Conservation (phyloP, 2,329 filamentous ascomycete species). For the Pseudovirgaria hyperparasitica region DNA sequence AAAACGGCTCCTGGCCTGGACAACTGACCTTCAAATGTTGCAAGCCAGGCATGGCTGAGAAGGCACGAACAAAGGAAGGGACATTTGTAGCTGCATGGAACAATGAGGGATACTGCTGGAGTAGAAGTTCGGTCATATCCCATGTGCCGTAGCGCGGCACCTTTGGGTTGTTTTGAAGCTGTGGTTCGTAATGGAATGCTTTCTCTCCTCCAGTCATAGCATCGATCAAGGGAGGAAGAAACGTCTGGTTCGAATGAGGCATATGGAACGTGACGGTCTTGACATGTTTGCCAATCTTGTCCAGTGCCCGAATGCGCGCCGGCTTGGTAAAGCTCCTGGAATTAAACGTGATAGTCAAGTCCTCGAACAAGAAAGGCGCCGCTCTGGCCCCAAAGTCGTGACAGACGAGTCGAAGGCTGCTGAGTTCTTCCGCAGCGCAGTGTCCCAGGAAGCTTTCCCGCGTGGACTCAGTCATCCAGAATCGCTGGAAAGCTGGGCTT, state of each 20-base stretch:
- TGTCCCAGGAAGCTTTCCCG: constrained; percentile 31
- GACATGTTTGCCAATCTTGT: constrained; percentile 65
- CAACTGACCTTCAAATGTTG: constrained; percentile 65
- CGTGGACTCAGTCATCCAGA: constrained; percentile 36
- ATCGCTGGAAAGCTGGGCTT: constrained; percentile 35
- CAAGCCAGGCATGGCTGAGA: constrained; percentile 56
- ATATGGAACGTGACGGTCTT: constrained; percentile 67
- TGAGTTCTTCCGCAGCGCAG: constrained; percentile 28
- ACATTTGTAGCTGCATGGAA: constrained; percentile 87
- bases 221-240: constrained; percentile 73
- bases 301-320: constrained; percentile 59
- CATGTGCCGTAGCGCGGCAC: constrained; percentile 64
- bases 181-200: constrained; percentile 69
- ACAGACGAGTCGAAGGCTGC: constrained; percentile 49
- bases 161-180: constrained; percentile 46
- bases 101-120: constrained; percentile 75
- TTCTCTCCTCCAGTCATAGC: constrained; percentile 65
- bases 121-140: constrained; percentile 68
- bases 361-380: constrained; percentile 56
- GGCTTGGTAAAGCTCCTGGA: constrained; percentile 65
- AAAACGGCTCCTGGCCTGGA: constrained; percentile 52
- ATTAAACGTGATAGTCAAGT: constrained; percentile 57
- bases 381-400: constrained; percentile 58
- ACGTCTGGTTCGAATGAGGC: constrained; percentile 64
- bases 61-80: constrained; percentile 65